Evolutionary conservation across 345 rosid genomes (phyloP).

Genomic region (Gossypium ekmanianum): DNA sequence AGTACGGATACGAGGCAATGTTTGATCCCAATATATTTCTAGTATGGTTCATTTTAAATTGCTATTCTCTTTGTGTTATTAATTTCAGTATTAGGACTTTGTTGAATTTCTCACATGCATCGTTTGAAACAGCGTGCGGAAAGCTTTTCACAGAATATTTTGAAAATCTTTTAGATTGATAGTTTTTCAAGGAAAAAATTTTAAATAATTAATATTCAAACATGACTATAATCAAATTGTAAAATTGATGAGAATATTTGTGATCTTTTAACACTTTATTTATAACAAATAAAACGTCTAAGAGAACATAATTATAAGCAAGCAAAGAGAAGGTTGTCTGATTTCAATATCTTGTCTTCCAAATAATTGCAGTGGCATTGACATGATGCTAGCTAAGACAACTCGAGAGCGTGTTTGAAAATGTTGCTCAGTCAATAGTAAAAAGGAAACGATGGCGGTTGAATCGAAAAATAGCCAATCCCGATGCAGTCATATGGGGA

Average conservation of each 20-base stretch:
- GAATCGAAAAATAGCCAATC: neutral
- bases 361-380: neutral
- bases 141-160: neutral
- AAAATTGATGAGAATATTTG: too few relatives aligned
- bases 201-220: too few relatives aligned
- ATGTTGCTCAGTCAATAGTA: neutral
- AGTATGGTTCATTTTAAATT: neutral
- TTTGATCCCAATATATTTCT: too few relatives aligned
- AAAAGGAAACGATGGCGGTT: neutral
- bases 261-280: too few relatives aligned
- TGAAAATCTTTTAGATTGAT: too few relatives aligned
- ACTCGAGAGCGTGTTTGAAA: slow-evolving; percentile 20
- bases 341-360: too few relatives aligned
- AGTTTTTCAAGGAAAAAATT: too few relatives aligned
- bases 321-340: too few relatives aligned
- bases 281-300: too few relatives aligned
- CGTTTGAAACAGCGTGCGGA: neutral
- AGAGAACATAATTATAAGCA: too few relatives aligned
- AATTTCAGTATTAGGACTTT: slow-evolving; percentile 17
- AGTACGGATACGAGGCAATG: neutral
- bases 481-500: slow-evolving; percentile 19
- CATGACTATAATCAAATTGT: too few relatives aligned
- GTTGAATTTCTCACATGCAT: slow-evolving; percentile 20
- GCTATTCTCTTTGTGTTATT: neutral
- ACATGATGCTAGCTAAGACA: neutral